A percentile compares a stretch with the other conserved stretches of the same genome.
phyloP scores from a whole-genome alignment of 1,139 yeast genomes.

The Yamadazyma atlantica region DNA sequence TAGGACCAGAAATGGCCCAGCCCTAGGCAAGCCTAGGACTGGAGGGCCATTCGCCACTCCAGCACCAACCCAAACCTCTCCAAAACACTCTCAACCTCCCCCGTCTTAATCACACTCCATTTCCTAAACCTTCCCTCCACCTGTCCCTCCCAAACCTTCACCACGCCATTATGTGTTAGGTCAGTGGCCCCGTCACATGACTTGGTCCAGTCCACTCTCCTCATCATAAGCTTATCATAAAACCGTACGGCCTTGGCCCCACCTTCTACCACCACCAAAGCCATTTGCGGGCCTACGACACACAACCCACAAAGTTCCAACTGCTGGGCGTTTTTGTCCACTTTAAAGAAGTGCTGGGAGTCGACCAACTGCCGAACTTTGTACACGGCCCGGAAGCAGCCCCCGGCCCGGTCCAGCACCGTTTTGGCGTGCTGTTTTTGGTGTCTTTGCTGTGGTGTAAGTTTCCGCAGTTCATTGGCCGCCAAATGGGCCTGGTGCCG shows the following conservation, averaged over 20 bases:
- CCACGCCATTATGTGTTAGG: slow-evolving; percentile 49
- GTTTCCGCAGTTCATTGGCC: slow-evolving; percentile 61
- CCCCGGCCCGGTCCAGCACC: slow-evolving; percentile 42
- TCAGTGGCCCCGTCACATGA: slow-evolving; percentile 31
- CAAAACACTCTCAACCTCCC: slow-evolving; percentile 50
- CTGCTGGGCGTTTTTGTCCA: slow-evolving; percentile 80
- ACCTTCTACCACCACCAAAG: slow-evolving; percentile 73
- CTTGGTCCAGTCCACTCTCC: slow-evolving; percentile 72
- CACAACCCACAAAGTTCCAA: slow-evolving; percentile 62
- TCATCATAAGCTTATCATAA: slow-evolving; percentile 60
- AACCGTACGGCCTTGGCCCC: slow-evolving; percentile 58
- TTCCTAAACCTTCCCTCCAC: slow-evolving; percentile 45
- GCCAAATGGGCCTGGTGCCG: slow-evolving; percentile 61
- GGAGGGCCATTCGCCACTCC: too few relatives aligned
- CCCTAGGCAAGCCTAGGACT: too few relatives aligned
- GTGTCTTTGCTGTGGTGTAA: slow-evolving; percentile 57
- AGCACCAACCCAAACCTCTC: slow-evolving; percentile 52
- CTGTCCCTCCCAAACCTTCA: slow-evolving; percentile 76
- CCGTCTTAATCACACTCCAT: slow-evolving; percentile 58
- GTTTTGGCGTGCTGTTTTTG: slow-evolving; percentile 50
- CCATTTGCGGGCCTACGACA: slow-evolving; percentile 42
- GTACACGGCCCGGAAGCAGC: slow-evolving; percentile 61
- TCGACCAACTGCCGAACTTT: slow-evolving; percentile 53
- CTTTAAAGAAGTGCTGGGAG: slow-evolving; percentile 68
- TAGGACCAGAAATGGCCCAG: too few relatives aligned